These are phyloP conservation scores for Rugosomyces carneus DNA, from an alignment of 1,284 basidiomycete species.

Conservation along the genomic window DNA sequence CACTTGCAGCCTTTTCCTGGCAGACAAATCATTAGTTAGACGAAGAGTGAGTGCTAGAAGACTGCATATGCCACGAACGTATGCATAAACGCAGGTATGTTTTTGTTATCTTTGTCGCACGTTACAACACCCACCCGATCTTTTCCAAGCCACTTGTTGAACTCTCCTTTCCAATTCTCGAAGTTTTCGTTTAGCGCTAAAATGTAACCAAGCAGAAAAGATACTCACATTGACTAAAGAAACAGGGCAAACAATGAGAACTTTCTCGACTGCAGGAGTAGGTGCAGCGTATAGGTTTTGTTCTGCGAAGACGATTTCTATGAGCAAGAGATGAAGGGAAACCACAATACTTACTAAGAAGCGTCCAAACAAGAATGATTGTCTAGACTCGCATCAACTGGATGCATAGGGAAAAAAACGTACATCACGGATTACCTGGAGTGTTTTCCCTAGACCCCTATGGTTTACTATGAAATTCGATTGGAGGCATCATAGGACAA, in stretches of 20 bases:
- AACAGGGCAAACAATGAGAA: conserved; percentile 91
- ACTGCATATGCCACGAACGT: conserved; percentile 34
- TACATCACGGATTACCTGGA: conserved; percentile 45
- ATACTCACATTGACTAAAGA: conserved; percentile 73
- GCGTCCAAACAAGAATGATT: conserved; percentile 82
- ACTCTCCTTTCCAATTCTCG: conserved; percentile 95
- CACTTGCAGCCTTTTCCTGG: conserved; percentile 71
- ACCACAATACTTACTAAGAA: conserved; percentile 59
- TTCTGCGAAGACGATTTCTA: conserved; percentile 36
- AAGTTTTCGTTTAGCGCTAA: conserved; percentile 5
- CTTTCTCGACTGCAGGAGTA: conserved; percentile 65
- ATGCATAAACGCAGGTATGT: conserved; percentile 71
- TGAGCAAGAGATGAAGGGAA: conserved; percentile 5
- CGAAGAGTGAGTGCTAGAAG: conserved; percentile 2
- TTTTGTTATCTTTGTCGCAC: conserved; percentile 73
- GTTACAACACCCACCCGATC: conserved; percentile 77
- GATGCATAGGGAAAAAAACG: neutral
- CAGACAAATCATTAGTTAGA: neutral
- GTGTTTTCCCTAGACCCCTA: conserved; percentile 93
- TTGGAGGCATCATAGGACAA: conserved; percentile 2
- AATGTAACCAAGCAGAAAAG: neutral
- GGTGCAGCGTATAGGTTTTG: conserved; percentile 77
- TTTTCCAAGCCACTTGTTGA: conserved; percentile 89
- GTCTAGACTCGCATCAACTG: conserved; percentile 44
- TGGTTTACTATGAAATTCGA: conserved; percentile 11